phyloP scores from a whole-genome alignment of 768 basidiomycete genomes.

The Suillus hirtellus region DNA sequence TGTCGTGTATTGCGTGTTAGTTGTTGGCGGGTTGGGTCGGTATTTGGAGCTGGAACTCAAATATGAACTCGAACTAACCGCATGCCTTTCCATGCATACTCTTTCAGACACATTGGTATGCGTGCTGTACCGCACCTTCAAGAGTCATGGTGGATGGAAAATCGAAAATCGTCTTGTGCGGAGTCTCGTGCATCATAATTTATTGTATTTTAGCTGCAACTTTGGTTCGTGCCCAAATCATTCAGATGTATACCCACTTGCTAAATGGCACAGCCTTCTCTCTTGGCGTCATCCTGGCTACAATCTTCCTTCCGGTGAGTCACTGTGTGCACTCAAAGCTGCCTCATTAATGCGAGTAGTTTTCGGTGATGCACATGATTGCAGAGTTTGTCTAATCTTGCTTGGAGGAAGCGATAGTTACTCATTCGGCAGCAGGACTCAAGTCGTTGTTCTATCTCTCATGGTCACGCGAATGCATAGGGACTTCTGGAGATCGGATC shows the following conservation, averaged over 20 bases:
- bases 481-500: neutral
- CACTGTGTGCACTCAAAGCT: neutral
- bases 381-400: neutral
- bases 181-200: neutral
- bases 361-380: neutral
- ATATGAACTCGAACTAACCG: neutral
- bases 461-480: neutral
- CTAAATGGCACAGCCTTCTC: neutral
- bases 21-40: neutral
- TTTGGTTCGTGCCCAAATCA: neutral
- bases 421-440: neutral
- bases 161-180: neutral
- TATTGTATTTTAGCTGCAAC: neutral
- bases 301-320: neutral
- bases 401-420: neutral
- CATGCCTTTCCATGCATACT: neutral
- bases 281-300: neutral
- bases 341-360: neutral
- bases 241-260: neutral
- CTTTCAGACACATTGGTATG: neutral
- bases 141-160: neutral
- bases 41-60: neutral
- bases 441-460: neutral
- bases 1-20: conserved; percentile 1
- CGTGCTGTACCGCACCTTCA: neutral